Conservation (phyloP, 345 rosid genomes). For the Pugionium cornutum region DNA sequence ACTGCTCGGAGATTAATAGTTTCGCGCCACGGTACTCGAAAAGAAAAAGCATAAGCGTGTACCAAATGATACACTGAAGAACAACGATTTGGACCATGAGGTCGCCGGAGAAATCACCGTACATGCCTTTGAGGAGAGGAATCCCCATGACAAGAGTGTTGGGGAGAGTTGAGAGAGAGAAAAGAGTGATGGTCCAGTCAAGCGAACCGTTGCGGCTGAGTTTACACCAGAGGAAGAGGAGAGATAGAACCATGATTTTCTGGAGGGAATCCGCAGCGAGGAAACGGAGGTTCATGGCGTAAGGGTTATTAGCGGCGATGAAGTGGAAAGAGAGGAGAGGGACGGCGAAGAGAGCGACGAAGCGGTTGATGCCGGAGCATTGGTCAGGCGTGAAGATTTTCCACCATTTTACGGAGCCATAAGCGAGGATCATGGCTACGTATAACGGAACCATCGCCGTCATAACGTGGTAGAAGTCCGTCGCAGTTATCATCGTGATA, state of each 20-base stretch:
- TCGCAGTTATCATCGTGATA: slow-evolving; percentile 60
- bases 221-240: slow-evolving; percentile 53
- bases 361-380: slow-evolving; percentile 97
- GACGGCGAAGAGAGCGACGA: slow-evolving; percentile 96
- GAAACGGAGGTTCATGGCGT: slow-evolving; percentile 53
- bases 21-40: slow-evolving; percentile 57
- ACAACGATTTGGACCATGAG: slow-evolving; percentile 60
- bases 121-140: slow-evolving; percentile 59
- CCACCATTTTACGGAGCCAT: slow-evolving; percentile 99
- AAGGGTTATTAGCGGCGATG: slow-evolving; percentile 53
- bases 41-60: slow-evolving; percentile 51
- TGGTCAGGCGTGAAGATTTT: slow-evolving; percentile 94
- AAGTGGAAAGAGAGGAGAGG: slow-evolving; percentile 96
- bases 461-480: slow-evolving; percentile 96
- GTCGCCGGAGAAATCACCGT: slow-evolving; percentile 47
- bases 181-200: slow-evolving; percentile 57
- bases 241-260: slow-evolving; percentile 46
- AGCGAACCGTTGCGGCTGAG: slow-evolving; percentile 39
- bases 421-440: slow-evolving; percentile 95
- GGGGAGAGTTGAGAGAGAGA: slow-evolving; percentile 51
- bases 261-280: slow-evolving; percentile 60
- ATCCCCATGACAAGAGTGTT: slow-evolving; percentile 63
- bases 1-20: slow-evolving; percentile 51
- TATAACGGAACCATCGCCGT: slow-evolving; percentile 98
- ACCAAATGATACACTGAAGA: slow-evolving; percentile 54